Conservation (phyloP, 2,329 filamentous ascomycete species). For the Hirsutella rhossiliensis region DNA sequence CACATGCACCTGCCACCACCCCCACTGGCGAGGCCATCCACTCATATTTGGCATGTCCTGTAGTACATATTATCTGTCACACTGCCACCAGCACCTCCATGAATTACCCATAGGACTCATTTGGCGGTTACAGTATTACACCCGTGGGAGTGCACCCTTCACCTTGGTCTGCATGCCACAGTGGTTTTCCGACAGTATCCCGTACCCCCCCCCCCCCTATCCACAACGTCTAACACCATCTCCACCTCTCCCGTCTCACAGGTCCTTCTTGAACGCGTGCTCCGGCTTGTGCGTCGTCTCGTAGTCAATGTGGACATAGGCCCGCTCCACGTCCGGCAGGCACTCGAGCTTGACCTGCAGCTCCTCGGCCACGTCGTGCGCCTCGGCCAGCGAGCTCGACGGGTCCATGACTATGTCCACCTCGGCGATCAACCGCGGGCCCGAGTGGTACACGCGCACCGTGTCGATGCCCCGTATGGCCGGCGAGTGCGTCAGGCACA, state of each 20-base stretch:
- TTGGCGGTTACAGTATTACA: too few relatives aligned
- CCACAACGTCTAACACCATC: too few relatives aligned
- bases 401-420: slow-evolving; percentile 93
- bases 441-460: slow-evolving; percentile 85
- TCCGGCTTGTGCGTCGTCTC: slow-evolving; percentile 94
- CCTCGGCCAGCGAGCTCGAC: slow-evolving; percentile 56
- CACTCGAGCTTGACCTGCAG: slow-evolving; percentile 91
- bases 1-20: too few relatives aligned
- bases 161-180: too few relatives aligned
- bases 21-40: too few relatives aligned
- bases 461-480: slow-evolving; percentile 82
- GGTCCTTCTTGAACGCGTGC: slow-evolving; percentile 52
- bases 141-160: too few relatives aligned
- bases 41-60: too few relatives aligned
- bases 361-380: slow-evolving; percentile 88
- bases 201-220: too few relatives aligned
- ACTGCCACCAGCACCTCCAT: too few relatives aligned
- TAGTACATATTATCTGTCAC: too few relatives aligned
- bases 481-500: slow-evolving; percentile 79
- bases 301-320: slow-evolving; percentile 95
- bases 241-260: slow-evolving; percentile 24
- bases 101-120: too few relatives aligned
- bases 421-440: slow-evolving; percentile 81
- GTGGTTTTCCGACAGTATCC: too few relatives aligned
- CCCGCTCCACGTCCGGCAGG: slow-evolving; percentile 80